phyloP scores from a whole-genome alignment of 2,329 filamentous ascomycete genomes.

The Colletotrichum karsti region DNA sequence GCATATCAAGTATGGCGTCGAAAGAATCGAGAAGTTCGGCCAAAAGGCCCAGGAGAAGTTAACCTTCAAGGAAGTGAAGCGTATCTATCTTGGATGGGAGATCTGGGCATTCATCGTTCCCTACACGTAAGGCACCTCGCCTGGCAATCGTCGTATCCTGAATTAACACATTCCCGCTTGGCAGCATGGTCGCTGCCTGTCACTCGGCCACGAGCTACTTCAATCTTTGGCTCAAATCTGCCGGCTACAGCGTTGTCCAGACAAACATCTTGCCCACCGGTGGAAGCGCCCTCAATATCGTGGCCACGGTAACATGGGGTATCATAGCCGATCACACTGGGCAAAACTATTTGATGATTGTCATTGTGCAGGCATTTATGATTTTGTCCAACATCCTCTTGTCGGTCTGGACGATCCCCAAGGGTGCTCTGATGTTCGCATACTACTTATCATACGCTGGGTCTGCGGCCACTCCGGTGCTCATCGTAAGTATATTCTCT shows the following conservation, averaged over 20 bases:
- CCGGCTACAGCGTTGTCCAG: constrained; percentile 57
- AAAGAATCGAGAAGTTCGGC: constrained; percentile 33
- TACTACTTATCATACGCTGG: constrained; percentile 34
- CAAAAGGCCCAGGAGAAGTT: constrained; percentile 28
- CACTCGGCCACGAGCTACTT: constrained; percentile 32
- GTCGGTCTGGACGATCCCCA: constrained; percentile 33
- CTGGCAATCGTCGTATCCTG: not conserved
- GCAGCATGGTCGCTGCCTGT: constrained; percentile 28
- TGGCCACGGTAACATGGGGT: constrained; percentile 25
- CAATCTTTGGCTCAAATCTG: constrained; percentile 49
- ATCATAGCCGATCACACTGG: constrained; percentile 33
- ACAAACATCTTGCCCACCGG: constrained; percentile 52
- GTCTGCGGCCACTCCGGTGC: constrained; percentile 32
- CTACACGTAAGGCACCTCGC: constrained; percentile 27
- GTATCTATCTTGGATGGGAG: constrained; percentile 28
- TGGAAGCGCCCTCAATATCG: constrained; percentile 26
- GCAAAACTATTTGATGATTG: constrained; percentile 22
- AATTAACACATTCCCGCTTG: not conserved
- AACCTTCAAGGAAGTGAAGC: constrained; percentile 22
- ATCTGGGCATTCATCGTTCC: constrained; percentile 32
- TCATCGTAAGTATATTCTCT: constrained; percentile 30
- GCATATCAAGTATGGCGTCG: constrained; percentile 30
- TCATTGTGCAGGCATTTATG: constrained; percentile 25
- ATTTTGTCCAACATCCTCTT: constrained; percentile 33
- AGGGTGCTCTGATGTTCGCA: constrained; percentile 29